Conservation (phyloP, 495 filamentous ascomycete genomes). For the Staphylotrichum longicolle region DNA sequence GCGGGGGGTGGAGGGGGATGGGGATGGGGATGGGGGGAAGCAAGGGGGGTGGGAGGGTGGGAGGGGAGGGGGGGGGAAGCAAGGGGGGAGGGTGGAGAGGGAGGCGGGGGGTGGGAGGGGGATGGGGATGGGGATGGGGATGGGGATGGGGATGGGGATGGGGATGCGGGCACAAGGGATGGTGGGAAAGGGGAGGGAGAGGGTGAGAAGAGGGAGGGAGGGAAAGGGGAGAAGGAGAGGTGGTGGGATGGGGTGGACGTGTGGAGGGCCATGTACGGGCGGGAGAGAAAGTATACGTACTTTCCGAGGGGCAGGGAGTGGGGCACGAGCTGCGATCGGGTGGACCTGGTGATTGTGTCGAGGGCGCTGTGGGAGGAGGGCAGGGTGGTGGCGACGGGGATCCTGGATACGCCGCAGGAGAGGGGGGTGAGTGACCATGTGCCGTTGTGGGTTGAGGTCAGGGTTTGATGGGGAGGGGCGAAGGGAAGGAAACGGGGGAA, state of each 20-base stretch:
- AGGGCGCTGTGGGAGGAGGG: constrained; percentile 22
- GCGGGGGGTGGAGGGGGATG: neutral
- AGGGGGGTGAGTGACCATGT: constrained; percentile 41
- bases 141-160: neutral
- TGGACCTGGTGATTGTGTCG: constrained; percentile 39
- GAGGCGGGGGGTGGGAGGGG: neutral
- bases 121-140: no score
- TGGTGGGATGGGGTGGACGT: constrained; percentile 33
- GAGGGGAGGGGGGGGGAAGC: no score
- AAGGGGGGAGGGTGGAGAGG: neutral
- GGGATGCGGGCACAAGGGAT: no score
- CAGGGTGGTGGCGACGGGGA: constrained; percentile 31
- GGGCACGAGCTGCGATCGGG: constrained; percentile 40
- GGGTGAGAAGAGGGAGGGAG: neutral
- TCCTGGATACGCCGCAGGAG: constrained; percentile 36
- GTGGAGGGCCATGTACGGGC: constrained; percentile 28
- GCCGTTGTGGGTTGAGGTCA: constrained; percentile 33
- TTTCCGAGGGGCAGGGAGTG: constrained; percentile 32
- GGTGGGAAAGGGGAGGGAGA: neutral
- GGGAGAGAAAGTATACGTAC: constrained; percentile 37
- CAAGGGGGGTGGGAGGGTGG: constrained; percentile 31
- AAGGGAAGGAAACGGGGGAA: no score
- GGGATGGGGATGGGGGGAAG: no score
- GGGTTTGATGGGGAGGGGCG: neutral
- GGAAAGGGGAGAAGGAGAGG: neutral